Base-by-base conservation (phyloP, 495 filamentous ascomycete species). In the Hypoxylon rickii region DNA sequence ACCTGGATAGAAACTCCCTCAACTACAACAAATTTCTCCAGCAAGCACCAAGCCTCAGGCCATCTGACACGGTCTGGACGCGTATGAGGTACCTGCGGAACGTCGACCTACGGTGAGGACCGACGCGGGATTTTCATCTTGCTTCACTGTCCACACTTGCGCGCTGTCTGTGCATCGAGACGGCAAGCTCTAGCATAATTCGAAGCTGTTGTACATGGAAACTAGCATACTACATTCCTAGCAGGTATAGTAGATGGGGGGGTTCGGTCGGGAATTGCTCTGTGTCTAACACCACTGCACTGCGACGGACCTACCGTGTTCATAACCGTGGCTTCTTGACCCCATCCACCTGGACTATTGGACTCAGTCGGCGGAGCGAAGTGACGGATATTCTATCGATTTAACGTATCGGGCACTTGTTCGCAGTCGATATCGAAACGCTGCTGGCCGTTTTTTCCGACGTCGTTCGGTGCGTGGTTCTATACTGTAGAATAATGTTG, bases 61-160 rank as follows among this genome's bases (percentile, higher is more conserved):
- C 55, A 61, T 63, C 39, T 50, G 55, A 41, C 47, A 64, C 41
- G 55, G 19, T 32, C 49, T 51, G 44, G 50, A 55, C 20, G 60
- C 40, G 5, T 44, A 34, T 24, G n/a, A 44, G 32, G 54, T 42
- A 40, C 57, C 38, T 42, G 48, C 52, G 54, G 45, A 63, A 68
- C 55, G 58, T 47, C 65, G 54, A 51, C 38, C 32, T 49, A 37
- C 37, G 39, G 43, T 20, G 26, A 55, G 51, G 43, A 55, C 44
- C 62, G 55, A 61, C 51, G 66, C 50, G 12, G 42, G 36, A 44
- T 47, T 62, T 73, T 45, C 38, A 61, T 79, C 52, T 79, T 68
- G 77, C 77, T 78, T 79, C 77, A 78, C 62, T 73, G 77, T 79
- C 77, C 77, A 79, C 77, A 79, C 77, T 72, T 73, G 70, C 66